A percentile compares a stretch with the other conserved stretches of the same genome.
phyloP scores from a whole-genome alignment of 345 rosid species.

The Citrus medica region DNA sequence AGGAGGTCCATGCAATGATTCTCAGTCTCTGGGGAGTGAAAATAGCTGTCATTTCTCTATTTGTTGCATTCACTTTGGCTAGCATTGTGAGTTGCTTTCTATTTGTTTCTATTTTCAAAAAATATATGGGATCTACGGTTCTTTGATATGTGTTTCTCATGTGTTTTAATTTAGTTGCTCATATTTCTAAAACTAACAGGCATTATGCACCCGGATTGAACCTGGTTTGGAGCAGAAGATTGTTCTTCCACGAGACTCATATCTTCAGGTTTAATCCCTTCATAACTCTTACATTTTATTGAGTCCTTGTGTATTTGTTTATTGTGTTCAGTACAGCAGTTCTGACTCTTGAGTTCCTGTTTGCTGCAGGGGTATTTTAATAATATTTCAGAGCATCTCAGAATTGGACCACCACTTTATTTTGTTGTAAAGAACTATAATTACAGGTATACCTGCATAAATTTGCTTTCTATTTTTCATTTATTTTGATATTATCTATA shows the following conservation, averaged over 20 bases:
- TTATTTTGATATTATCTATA: background rate
- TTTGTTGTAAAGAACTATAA: conserved; percentile 62
- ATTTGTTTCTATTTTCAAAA: background rate
- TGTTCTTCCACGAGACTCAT: conserved; percentile 64
- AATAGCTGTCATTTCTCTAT: conserved; percentile 40
- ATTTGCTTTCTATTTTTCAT: background rate
- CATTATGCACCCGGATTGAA: conserved; percentile 48
- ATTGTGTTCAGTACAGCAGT: background rate
- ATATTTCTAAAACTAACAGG: conserved; percentile 24
- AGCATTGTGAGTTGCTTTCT: conserved; percentile 44
- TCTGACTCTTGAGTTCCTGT: conserved; percentile 16
- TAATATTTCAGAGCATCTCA: conserved; percentile 45
- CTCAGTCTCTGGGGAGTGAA: conserved; percentile 53
- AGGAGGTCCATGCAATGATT: conserved; percentile 48
- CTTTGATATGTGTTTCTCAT: background rate
- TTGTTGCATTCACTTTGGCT: conserved; percentile 44
- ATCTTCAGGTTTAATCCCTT: conserved; percentile 47
- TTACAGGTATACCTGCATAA: conserved; percentile 37
- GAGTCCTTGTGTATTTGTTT: background rate
- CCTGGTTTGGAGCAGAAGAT: conserved; percentile 57
- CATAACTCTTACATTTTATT: background rate
- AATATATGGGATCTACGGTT: background rate
- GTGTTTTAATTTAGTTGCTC: background rate
- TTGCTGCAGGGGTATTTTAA: conserved; percentile 52
- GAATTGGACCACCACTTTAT: conserved; percentile 58